Evolutionary conservation across 805 yeast genomes (phyloP).

Genomic region (Isabelozyma pseudorhagii): DNA sequence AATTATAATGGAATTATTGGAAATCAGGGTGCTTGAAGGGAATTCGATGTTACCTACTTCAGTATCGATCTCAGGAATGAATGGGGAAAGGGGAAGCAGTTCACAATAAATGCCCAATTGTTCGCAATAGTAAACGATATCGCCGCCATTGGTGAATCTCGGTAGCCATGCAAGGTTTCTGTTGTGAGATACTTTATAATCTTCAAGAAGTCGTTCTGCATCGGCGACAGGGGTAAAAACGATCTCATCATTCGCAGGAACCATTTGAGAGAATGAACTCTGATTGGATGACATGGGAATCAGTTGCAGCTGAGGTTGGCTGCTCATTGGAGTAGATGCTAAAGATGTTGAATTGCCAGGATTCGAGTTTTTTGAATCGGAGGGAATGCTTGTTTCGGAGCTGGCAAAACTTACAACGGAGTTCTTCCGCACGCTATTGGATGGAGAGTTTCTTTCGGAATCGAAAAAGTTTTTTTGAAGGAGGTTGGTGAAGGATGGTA

Average conservation of each 20-base stretch:
- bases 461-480: conserved; percentile 35
- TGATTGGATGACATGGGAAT: conserved; percentile 2
- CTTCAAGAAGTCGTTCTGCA: conserved; percentile 26
- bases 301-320: neutral
- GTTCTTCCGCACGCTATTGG: conserved; percentile 41
- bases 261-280: conserved; percentile 11
- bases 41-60: neutral
- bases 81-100: conserved; percentile 49
- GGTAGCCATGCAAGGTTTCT: conserved; percentile 55
- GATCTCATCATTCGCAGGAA: conserved; percentile 7
- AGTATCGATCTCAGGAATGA: conserved; percentile 10
- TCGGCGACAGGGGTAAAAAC: conserved; percentile 16
- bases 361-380: conserved; percentile 14
- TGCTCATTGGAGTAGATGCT: neutral
- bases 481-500: conserved; percentile 37
- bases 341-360: conserved; percentile 1
- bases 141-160: conserved; percentile 51
- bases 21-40: neutral
- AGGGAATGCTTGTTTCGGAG: conserved; percentile 32
- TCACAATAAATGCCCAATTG: conserved; percentile 58
- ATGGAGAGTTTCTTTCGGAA: conserved; percentile 26
- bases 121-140: conserved; percentile 57
- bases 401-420: conserved; percentile 50
- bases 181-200: conserved; percentile 14
- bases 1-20: neutral